Evolutionary conservation across 139 green algal genomes (phyloP), one percentile per base, ranked within the genome.

Genomic region (Chlamydomonas urium): DNA sequence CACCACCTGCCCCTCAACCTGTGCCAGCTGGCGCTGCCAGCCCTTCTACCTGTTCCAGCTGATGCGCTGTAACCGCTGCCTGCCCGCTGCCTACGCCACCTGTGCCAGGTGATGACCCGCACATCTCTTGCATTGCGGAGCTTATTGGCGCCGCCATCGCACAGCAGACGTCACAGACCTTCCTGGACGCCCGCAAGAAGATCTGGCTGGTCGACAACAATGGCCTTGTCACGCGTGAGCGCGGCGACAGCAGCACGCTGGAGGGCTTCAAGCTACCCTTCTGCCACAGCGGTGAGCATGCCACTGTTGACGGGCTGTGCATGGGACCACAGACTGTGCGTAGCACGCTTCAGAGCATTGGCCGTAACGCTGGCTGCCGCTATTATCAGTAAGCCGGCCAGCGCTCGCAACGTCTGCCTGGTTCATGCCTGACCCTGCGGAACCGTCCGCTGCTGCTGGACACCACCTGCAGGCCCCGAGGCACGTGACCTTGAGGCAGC

Each of bases 191-290:
- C 1, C 77, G 91, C 29, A 80, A 90, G 72, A 75, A 70, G 38
- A 87, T 96, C 23, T 91, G 83, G 83, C 77, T 96, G 45, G 82
- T 94, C 23, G 90, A 96, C 71, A 75, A 48, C 3, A 69, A 88
- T 56, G 89, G 88, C 19, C 76, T 96, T 47, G 81, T 96, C 32
- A 88, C 87, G 29, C 83, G 89, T 2, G 74, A 80, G 62, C 62
- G 90, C 6, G 81, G 75, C 21, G 88, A 96, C 69, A 81, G 75
- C 36, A 83, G 83, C 37, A 80, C 81, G 6, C 75, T 93, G 58
- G 86, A 90, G 42, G 48, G 62, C 59, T 88, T 88, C 79, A 92
- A 89, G 81, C 86, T 95, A 68, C 87, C 90, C 1, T 94, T 92
- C 75, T 87, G 83, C 45, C 85, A 88, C 76, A 71, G 42, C 0